phyloP scores from a whole-genome alignment of 257 asterid species.

The Scutellaria galericulata region DNA sequence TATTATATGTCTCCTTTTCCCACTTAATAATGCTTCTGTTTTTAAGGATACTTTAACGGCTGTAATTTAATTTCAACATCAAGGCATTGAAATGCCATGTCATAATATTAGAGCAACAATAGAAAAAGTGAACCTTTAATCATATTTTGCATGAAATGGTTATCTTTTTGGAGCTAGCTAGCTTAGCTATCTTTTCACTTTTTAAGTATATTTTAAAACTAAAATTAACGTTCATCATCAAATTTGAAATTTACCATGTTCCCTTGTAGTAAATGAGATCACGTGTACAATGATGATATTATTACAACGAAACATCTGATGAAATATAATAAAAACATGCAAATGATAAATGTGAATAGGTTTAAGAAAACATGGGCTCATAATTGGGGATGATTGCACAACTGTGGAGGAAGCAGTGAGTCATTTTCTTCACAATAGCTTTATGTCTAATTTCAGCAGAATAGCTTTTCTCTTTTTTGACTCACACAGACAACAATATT shows the following conservation, averaged over 20 bases:
- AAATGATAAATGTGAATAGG: conserved; percentile 24
- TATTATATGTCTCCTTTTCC: background rate
- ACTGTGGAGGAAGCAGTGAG: background rate
- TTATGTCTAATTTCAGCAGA: conserved; percentile 10
- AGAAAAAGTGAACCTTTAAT: background rate
- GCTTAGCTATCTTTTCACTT: no score
- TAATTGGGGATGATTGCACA: background rate
- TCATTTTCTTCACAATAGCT: background rate
- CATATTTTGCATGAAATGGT: background rate
- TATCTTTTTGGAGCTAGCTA: background rate
- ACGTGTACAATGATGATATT: background rate
- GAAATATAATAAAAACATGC: background rate
- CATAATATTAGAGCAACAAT: no score
- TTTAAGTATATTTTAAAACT: no score
- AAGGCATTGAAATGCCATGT: background rate
- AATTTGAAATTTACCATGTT: background rate
- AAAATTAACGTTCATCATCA: background rate
- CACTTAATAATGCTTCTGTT: background rate
- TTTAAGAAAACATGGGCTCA: conserved; percentile 8
- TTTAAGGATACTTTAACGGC: conserved; percentile 1
- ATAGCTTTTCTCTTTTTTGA: conserved; percentile 33
- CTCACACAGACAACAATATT: conserved; percentile 29
- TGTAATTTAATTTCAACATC: background rate
- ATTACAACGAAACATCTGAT: no score
- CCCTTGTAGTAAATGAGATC: background rate